These are phyloP conservation scores for Saccharomycopsis sp. DNA, from an alignment of 805 yeast species.

Conservation along the genomic window DNA sequence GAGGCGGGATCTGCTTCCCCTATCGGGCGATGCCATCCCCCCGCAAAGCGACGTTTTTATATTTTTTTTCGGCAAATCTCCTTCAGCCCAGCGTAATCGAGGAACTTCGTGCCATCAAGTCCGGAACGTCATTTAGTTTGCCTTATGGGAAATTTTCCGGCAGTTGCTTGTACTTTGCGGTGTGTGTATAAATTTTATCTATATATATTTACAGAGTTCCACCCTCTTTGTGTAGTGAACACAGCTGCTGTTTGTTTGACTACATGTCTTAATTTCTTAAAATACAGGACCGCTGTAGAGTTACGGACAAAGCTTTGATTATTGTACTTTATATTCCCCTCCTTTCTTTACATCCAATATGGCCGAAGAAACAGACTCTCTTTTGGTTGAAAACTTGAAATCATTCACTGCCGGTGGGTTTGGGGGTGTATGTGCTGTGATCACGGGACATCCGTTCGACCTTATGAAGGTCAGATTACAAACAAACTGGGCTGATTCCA, in stretches of 20 bases:
- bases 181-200: too few relatives aligned
- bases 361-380: conserved; percentile 5
- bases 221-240: too few relatives aligned
- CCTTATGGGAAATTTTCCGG: neutral
- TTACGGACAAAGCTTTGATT: too few relatives aligned
- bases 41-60: neutral
- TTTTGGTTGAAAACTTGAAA: conserved; percentile 64
- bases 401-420: conserved; percentile 91
- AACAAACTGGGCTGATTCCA: conserved; percentile 55
- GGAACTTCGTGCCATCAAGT: neutral
- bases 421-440: conserved; percentile 93
- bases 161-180: too few relatives aligned
- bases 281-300: too few relatives aligned
- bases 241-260: too few relatives aligned
- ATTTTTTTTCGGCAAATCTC: neutral
- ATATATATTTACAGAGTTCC: too few relatives aligned
- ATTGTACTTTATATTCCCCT: too few relatives aligned
- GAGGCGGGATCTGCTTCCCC: neutral
- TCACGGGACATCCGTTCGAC: conserved; percentile 96
- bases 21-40: neutral
- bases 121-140: neutral
- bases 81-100: conserved; percentile 1
- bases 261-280: too few relatives aligned
- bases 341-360: neutral
- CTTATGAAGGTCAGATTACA: conserved; percentile 87